phyloP scores from a whole-genome alignment of 441 rosid species.

The Populus trichocarpa region DNA sequence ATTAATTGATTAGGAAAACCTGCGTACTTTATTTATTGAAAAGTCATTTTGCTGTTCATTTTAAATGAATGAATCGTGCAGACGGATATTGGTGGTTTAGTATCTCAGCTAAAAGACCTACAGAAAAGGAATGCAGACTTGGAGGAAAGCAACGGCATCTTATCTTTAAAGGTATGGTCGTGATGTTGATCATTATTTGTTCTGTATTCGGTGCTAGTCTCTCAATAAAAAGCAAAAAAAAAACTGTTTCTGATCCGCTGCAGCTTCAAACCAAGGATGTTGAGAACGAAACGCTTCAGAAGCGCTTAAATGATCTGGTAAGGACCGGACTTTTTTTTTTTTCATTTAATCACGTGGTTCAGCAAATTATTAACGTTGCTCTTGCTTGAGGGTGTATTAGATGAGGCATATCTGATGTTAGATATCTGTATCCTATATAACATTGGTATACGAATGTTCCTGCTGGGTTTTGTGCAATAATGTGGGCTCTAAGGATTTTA shows the following conservation, averaged over 20 bases:
- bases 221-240: constrained; percentile 5
- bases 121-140: constrained; percentile 67
- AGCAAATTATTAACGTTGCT: background rate
- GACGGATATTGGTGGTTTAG: constrained; percentile 84
- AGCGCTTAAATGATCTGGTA: constrained; percentile 70
- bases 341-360: background rate
- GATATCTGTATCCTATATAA: background rate
- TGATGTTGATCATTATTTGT: background rate
- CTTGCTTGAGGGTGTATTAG: background rate
- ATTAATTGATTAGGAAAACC: background rate
- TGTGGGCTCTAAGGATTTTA: background rate
- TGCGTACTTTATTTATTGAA: background rate
- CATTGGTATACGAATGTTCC: background rate
- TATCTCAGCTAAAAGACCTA: constrained; percentile 74
- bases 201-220: background rate
- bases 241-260: constrained; percentile 10
- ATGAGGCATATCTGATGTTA: background rate
- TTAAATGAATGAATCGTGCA: constrained; percentile 28
- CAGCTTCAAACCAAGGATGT: constrained; percentile 71
- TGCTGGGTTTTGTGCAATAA: background rate
- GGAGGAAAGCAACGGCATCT: constrained; percentile 59
- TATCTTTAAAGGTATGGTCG: constrained; percentile 50
- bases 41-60: background rate
- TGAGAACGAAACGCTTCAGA: constrained; percentile 52
- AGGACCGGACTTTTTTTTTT: constrained; percentile 1